Base-by-base conservation (phyloP, 139 green algal genomes). In the Chlorella sorokiniana region DNA sequence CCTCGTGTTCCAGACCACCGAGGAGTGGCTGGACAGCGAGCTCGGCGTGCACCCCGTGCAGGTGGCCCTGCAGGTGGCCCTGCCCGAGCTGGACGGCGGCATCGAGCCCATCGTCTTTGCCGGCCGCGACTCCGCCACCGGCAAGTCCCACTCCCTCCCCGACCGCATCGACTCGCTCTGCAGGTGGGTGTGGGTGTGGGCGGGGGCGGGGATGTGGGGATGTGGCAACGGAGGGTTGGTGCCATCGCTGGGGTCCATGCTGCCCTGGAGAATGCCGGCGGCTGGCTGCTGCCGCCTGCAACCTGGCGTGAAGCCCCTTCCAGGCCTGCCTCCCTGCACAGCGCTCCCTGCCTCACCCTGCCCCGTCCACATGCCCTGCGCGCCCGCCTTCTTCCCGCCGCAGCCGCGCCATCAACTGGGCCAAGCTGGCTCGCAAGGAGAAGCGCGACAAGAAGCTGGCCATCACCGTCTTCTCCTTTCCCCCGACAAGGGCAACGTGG, bases 401-500 rank as follows among this genome's bases (percentile, higher is more conserved):
- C 72, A 82, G 80, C 9, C 91, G 96, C 59, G 95, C 96, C 52
- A 94, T 99, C 87, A 99, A 99, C 77, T 99, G 96, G 96, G 95
- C 96, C 38, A 90, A 79, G 59, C 93, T 99, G 63, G 84, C 92
- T 76, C 94, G 92, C 82, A 99, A 99, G 92, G 90, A 92, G 79
- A 94, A 95, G 52, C 82, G 86, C 0, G 93, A 99, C 40, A 99
- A 99, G 96, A 97, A 97, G 89, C 87, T 99, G 59, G 93, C 93
- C 45, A 92, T 99, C 88, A 99, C 96, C 7, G 96, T 99, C 25
- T 99, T 99, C 95, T 94, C 84, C 87, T 99, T 99, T 92, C 96
- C 96, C 96, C 96, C 31, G 96, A 99, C 93, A 99, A 99, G 92
- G 96, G 96, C 89, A 99, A 99, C 82, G 96, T 99, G 14, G 96